Evolutionary conservation across 352 stramenopile genomes (phyloP), one percentile per base, ranked within the genome.

Genomic region (Phytopythium kandeliae): DNA sequence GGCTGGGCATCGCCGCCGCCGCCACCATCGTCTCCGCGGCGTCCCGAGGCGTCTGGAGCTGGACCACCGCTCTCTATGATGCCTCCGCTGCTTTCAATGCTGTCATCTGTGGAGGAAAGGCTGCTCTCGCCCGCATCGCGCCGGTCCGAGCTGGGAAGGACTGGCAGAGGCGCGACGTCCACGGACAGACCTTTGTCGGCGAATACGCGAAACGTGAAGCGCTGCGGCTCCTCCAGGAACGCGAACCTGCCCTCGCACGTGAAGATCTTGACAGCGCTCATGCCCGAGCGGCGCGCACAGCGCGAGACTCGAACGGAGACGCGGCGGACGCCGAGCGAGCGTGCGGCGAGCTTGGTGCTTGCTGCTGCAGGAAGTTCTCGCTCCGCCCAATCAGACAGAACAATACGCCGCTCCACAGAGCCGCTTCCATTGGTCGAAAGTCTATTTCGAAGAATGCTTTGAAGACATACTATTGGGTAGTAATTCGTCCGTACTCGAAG

Each of bases 231-330:
- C 7, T 51, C 55, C 21, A 75, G 24, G 37, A 72, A 71, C 17
- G 62, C 66, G 34, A 78, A 69, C 41, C 19, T 51, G 13, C 71
- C 71, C 33, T 74, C 56, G 40, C 63, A 75, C 51, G 65, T 58
- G 51, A 78, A 78, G 17, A 81, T 48, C 47, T 75, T 63, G 24
- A 53, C 43, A 1, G 53, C 36, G 24, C 47, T 43, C 47, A 53
- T 53, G 34, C 1, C 9, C 0, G 9, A 1, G 16, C 6, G 4
- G 12, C 13, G 12, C 6, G 8, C 5, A 13, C 4, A 28, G 31
- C n/a, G 11, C 25, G 24, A 19, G 17, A 12, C 16, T 16, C 47
- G 34, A 30, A 21, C 35, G 6, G 31, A 15, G 31, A 22, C 31
- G 30, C 46, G 22, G n/a, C 31, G 31, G 33, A 44, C 4, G 2